Evolutionary conservation across 2,329 filamentous ascomycete species (phyloP).

Genomic region (Fusarium floridanum): DNA sequence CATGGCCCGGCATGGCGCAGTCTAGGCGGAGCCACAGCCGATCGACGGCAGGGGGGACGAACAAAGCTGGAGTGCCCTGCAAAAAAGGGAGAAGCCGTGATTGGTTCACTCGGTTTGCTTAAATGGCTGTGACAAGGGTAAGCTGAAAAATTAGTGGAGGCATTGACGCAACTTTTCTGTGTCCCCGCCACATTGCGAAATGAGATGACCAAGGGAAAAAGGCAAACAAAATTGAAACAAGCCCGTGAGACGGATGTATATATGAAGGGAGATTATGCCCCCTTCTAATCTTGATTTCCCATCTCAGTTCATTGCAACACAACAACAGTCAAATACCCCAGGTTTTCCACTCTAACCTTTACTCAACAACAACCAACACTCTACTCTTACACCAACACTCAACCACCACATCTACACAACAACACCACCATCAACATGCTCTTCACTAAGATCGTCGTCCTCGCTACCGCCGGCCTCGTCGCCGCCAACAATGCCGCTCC

Average conservation of each 20-base stretch:
- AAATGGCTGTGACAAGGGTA: neutral
- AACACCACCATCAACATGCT: constrained; percentile 34
- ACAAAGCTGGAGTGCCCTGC: neutral
- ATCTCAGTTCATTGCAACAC: neutral
- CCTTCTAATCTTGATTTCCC: neutral
- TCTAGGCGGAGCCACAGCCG: constrained; percentile 5
- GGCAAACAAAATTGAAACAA: constrained; percentile 8
- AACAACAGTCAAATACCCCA: constrained; percentile 2
- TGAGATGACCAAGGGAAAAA: neutral
- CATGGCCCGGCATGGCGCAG: constrained; percentile 35
- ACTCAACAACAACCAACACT: neutral
- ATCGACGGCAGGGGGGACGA: constrained; percentile 24
- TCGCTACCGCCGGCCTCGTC: constrained; percentile 39
- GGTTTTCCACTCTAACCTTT: neutral
- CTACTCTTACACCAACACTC: neutral
- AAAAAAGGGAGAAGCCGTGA: neutral
- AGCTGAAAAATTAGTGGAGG: neutral
- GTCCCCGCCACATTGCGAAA: constrained; percentile 3
- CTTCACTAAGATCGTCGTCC: constrained; percentile 41
- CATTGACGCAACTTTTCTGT: constrained; percentile 24
- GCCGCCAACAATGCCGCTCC: constrained; percentile 28
- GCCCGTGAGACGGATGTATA: constrained; percentile 20
- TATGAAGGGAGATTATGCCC: constrained; percentile 19
- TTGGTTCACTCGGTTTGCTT: neutral
- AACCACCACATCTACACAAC: constrained; percentile 1